Conservation (phyloP, 768 basidiomycete species). For the Punctularia strigosozonata region DNA sequence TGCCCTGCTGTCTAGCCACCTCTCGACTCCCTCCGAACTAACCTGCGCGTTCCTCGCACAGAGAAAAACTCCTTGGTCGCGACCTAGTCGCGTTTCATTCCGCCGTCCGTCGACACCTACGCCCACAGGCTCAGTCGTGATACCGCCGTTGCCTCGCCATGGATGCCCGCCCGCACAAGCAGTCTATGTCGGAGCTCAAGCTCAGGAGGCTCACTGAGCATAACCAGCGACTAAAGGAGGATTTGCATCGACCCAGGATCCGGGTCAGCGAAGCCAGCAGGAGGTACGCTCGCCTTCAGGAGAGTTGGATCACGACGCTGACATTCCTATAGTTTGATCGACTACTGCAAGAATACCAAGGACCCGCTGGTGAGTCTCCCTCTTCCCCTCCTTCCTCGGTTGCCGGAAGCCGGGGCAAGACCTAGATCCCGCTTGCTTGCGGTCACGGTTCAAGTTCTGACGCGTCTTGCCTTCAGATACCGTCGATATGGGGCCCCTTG, state of each 20-base stretch:
- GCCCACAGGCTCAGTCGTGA: no score
- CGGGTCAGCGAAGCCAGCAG: slow-evolving; percentile 86
- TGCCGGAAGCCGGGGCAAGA: neutral
- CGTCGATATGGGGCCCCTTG: slow-evolving; percentile 90
- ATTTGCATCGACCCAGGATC: slow-evolving; percentile 80
- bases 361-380: slow-evolving; percentile 66
- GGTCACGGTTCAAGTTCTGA: slow-evolving; percentile 1
- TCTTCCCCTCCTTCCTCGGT: slow-evolving; percentile 1
- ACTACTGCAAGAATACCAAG: slow-evolving; percentile 88
- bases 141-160: no score
- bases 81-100: no score
- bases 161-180: slow-evolving; percentile 75
- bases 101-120: no score
- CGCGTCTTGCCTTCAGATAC: slow-evolving; percentile 40
- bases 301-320: no score
- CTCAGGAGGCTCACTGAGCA: slow-evolving; percentile 88
- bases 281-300: slow-evolving; percentile 46
- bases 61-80: no score
- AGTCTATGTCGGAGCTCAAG: slow-evolving; percentile 98
- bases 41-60: no score
- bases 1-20: no score
- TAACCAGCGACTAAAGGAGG: slow-evolving; percentile 84
- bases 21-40: no score
- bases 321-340: slow-evolving; percentile 66
- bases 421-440: slow-evolving; percentile 4